Percentiles rank a stretch among this genome's conserved stretches.
Conservation (phyloP, 2,329 filamentous ascomycete genomes). For the Colletotrichum lupini region DNA sequence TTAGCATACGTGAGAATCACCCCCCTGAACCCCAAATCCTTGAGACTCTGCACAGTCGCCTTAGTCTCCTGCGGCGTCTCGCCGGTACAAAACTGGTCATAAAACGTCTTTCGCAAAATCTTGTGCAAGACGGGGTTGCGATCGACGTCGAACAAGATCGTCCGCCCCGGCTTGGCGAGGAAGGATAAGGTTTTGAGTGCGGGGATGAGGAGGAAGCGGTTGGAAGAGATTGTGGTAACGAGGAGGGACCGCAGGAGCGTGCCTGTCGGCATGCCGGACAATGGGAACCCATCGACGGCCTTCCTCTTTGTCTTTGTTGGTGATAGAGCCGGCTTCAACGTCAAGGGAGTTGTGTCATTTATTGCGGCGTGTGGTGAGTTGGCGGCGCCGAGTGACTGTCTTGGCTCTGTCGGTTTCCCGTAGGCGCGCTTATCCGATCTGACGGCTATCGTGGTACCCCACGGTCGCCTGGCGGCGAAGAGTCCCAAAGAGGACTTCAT, state of each 20-base stretch:
- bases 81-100: constrained; percentile 67
- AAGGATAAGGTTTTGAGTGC: constrained; percentile 50
- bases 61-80: constrained; percentile 58
- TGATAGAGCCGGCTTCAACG: neutral
- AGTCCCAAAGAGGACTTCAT: constrained; percentile 22
- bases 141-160: constrained; percentile 54
- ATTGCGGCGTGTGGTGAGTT: constrained; percentile 24
- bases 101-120: constrained; percentile 62
- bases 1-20: constrained; percentile 67
- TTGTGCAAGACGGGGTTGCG: constrained; percentile 59
- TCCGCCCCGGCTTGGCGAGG: constrained; percentile 48
- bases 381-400: constrained; percentile 14
- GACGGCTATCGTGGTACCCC: neutral
- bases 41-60: constrained; percentile 54
- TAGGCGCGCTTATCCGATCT: constrained; percentile 20
- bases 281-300: constrained; percentile 31
- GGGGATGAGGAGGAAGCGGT: constrained; percentile 51
- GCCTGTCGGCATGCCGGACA: constrained; percentile 45
- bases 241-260: constrained; percentile 53
- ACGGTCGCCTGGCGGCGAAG: constrained; percentile 20
- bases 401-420: constrained; percentile 27
- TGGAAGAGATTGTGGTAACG: constrained; percentile 59
- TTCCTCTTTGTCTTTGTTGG: neutral
- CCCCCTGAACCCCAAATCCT: constrained; percentile 62
- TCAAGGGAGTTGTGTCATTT: neutral